Conservation (phyloP, 2,329 filamentous ascomycete genomes). For the Simplicillium sp. region DNA sequence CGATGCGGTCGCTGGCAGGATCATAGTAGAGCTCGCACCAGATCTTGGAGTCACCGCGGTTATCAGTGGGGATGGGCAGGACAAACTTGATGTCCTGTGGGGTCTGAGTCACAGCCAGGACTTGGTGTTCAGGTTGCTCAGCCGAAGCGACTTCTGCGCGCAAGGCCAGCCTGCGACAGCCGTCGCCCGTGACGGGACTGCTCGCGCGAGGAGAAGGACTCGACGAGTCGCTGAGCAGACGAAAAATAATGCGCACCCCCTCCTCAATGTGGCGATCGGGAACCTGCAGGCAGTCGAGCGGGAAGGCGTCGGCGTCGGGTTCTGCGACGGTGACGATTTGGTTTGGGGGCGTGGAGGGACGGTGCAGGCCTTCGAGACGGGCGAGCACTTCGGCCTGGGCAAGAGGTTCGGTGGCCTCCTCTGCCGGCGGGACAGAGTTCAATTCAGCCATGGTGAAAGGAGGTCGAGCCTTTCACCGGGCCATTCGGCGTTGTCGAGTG, state of each 20-base stretch:
- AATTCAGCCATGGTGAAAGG: constrained; percentile 34
- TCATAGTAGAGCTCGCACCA: constrained; percentile 54
- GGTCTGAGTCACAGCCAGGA: constrained; percentile 51
- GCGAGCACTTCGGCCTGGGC: constrained; percentile 46
- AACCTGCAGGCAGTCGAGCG: constrained; percentile 41
- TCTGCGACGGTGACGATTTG: constrained; percentile 18
- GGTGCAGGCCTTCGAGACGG: constrained; percentile 33
- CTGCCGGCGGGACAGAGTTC: constrained; percentile 27
- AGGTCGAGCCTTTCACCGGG: constrained; percentile 7
- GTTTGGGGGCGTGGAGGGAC: constrained; percentile 37
- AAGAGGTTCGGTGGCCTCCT: constrained; percentile 50
- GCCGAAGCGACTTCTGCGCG: constrained; percentile 43
- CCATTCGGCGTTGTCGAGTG: constrained; percentile 8
- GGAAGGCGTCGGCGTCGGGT: constrained; percentile 31
- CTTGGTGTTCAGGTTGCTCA: constrained; percentile 44
- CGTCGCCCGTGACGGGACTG: constrained; percentile 42
- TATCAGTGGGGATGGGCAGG: constrained; percentile 47
- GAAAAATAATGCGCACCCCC: constrained; percentile 48
- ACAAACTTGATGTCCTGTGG: constrained; percentile 51
- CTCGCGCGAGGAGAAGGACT: constrained; percentile 39
- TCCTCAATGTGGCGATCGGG: constrained; percentile 43
- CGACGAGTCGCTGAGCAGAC: constrained; percentile 38
- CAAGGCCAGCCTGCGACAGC: constrained; percentile 46
- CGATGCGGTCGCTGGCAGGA: constrained; percentile 47
- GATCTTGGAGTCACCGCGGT: constrained; percentile 30